Conservation (phyloP, 108 stramenopile genomes). For the Nannochloropsis salina region DNA sequence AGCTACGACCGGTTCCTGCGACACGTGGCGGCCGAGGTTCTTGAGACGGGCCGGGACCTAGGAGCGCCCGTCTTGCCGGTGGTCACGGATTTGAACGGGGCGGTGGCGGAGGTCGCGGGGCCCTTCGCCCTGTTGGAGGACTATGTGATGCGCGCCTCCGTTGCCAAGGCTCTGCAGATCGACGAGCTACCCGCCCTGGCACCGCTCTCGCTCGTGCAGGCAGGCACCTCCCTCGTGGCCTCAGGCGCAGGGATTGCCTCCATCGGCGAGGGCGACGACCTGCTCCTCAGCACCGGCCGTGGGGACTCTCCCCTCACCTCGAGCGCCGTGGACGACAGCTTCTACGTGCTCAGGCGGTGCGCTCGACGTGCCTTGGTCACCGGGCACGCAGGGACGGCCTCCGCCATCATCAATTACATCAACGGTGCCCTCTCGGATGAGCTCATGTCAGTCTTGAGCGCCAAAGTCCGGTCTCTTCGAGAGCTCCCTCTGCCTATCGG, state of each 20-base stretch:
- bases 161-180: neutral
- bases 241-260: neutral
- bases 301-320: neutral
- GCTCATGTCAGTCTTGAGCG: neutral
- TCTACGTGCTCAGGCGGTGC: constrained; percentile 35
- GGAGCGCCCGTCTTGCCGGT: constrained; percentile 12
- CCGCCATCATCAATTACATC: constrained; percentile 31
- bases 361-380: constrained; percentile 32
- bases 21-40: constrained; percentile 68
- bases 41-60: constrained; percentile 57
- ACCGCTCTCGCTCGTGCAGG: neutral
- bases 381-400: constrained; percentile 35
- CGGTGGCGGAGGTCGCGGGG: neutral
- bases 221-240: neutral
- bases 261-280: neutral
- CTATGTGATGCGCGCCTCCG: neutral
- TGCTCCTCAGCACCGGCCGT: neutral
- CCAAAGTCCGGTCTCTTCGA: neutral
- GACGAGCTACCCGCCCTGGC: neutral
- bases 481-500: neutral
- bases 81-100: neutral
- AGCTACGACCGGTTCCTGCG: constrained; percentile 77
- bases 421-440: constrained; percentile 14
- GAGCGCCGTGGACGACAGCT: constrained; percentile 29
- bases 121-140: neutral